These are phyloP conservation scores for Chrysanthemum makinoi DNA, from an alignment of 129 eudicot genomes.

Conservation along the genomic window DNA sequence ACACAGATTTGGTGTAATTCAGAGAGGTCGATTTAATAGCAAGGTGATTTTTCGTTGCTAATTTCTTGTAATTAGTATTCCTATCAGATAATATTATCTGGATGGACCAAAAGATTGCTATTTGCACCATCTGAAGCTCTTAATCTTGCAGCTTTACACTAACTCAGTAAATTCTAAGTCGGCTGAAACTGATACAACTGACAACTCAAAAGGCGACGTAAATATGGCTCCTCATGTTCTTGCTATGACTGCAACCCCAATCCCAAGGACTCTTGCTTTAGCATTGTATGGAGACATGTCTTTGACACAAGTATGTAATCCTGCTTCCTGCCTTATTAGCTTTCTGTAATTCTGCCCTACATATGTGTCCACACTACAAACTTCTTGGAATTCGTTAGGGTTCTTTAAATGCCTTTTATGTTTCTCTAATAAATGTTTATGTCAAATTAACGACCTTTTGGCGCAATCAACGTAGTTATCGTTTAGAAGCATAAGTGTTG, in stretches of 20 bases:
- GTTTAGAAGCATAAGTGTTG: background rate
- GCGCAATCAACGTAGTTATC: background rate
- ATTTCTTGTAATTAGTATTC: background rate
- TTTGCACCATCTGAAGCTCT: constrained; percentile 14
- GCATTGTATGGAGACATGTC: constrained; percentile 97
- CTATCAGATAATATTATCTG: background rate
- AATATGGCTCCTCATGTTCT: constrained; percentile 96
- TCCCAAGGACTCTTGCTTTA: constrained; percentile 96
- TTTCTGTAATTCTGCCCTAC: constrained; percentile 7
- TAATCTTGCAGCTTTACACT: constrained; percentile 60
- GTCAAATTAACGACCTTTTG: background rate
- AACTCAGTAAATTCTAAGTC: constrained; percentile 46
- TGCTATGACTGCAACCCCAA: constrained; percentile 98
- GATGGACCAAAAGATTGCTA: background rate
- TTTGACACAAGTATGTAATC: constrained; percentile 73
- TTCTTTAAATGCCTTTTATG: background rate
- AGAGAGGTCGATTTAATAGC: constrained; percentile 90
- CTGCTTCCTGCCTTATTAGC: constrained; percentile 14
- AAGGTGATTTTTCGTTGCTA: constrained; percentile 50
- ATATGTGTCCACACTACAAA: constrained; percentile 2
- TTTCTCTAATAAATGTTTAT: background rate
- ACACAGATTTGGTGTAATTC: constrained; percentile 97
- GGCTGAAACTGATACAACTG: constrained; percentile 39
- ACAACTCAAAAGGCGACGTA: constrained; percentile 38
- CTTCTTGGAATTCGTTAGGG: background rate